Percentiles rank a stretch among this genome's conserved stretches.
phyloP scores from a whole-genome alignment of 2,329 filamentous ascomycete species.

The Acrodontium crateriforme region DNA sequence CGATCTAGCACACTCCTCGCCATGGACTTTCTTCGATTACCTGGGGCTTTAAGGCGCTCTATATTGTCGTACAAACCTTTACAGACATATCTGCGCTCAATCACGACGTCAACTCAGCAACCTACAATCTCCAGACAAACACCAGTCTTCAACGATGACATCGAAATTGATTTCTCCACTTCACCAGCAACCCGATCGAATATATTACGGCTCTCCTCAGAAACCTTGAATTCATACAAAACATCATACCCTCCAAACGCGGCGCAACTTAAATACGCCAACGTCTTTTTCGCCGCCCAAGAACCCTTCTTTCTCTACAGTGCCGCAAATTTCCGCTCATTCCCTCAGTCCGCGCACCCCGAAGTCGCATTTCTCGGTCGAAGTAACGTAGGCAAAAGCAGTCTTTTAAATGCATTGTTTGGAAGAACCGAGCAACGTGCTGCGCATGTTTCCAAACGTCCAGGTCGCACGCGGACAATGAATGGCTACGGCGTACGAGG shows the following conservation, averaged over 20 bases:
- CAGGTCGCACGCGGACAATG: slow-evolving; percentile 50
- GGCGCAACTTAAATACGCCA: slow-evolving; percentile 27
- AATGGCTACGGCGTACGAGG: slow-evolving; percentile 46
- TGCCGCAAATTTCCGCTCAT: slow-evolving; percentile 44
- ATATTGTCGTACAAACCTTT: no score
- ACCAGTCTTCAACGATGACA: no score
- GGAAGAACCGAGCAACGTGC: slow-evolving; percentile 25
- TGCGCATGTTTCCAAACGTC: slow-evolving; percentile 44
- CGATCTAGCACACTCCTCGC: no score
- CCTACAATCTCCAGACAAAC: no score
- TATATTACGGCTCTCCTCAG: slow-evolving; percentile 13
- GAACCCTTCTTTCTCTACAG: slow-evolving; percentile 46
- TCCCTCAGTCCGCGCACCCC: slow-evolving; percentile 40
- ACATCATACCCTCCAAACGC: slow-evolving; percentile 18
- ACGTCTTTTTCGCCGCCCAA: slow-evolving; percentile 32
- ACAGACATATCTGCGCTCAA: no score
- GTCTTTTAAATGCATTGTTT: slow-evolving; percentile 51
- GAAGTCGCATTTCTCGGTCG: slow-evolving; percentile 56
- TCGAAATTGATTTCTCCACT: no score
- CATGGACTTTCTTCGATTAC: no score
- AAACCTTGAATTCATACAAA: slow-evolving; percentile 21
- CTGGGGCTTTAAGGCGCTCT: no score
- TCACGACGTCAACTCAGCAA: no score
- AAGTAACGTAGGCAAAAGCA: slow-evolving; percentile 58
- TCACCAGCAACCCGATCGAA: no score